Percentiles rank a stretch among this genome's conserved stretches.
These are phyloP conservation scores for Knoxdaviesia capensis DNA, from an alignment of 2,329 filamentous ascomycete genomes.

Conservation along the genomic window DNA sequence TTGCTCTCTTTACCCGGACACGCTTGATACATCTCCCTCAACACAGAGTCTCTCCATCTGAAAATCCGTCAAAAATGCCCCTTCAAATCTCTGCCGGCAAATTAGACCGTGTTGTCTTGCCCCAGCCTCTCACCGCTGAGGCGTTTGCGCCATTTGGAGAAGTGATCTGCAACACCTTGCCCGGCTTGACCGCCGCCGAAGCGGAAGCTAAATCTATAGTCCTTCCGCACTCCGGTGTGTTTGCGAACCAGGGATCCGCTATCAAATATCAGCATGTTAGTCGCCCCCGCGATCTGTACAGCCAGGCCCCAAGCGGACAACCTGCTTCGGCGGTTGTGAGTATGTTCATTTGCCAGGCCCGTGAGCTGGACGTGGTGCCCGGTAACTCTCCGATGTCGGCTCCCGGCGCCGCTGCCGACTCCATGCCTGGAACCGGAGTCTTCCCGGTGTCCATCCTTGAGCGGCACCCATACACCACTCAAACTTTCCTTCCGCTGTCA, in stretches of 20 bases:
- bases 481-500: constrained; percentile 71
- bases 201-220: background rate
- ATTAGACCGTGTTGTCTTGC: constrained; percentile 20
- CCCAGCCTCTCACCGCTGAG: constrained; percentile 44
- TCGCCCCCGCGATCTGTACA: constrained; percentile 51
- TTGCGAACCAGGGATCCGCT: constrained; percentile 71
- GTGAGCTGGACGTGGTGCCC: constrained; percentile 7
- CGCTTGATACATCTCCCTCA: too few species aligned
- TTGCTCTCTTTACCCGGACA: too few species aligned
- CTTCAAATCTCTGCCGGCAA: constrained; percentile 4
- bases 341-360: constrained; percentile 60
- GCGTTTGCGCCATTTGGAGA: constrained; percentile 67
- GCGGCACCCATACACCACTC: constrained; percentile 80
- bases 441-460: constrained; percentile 60
- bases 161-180: constrained; percentile 55
- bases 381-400: background rate
- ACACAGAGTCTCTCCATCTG: too few species aligned
- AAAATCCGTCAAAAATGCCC: background rate
- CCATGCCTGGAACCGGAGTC: constrained; percentile 9
- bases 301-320: constrained; percentile 36
- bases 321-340: constrained; percentile 49
- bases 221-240: constrained; percentile 27
- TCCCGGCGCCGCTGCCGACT: background rate
- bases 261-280: constrained; percentile 73
- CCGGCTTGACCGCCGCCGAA: constrained; percentile 17